Base-by-base conservation (phyloP, 2,329 filamentous ascomycete genomes). In the Harringtonia lauricola region DNA sequence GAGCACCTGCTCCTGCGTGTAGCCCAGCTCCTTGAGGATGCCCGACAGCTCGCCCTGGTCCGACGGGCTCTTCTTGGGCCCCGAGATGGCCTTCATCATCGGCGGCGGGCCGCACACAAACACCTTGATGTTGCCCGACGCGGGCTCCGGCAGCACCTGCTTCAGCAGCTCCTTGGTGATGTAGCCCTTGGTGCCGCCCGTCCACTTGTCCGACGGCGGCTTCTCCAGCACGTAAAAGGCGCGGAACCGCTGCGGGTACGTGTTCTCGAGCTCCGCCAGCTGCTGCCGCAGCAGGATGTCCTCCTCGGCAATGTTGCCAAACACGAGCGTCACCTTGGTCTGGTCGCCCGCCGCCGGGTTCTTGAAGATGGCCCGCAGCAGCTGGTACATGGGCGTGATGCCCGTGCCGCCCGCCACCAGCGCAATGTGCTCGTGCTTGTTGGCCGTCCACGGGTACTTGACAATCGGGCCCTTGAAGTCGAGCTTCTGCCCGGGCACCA, bases 381-480 rank as follows among this genome's bases (percentile, higher is more conserved):
- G 80, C 72, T 98, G 92, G 74, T 86, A 96, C 90, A 96, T 95
- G 54, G 92, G 92, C 12, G 92, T 92, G 64, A 98, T 94, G 49
- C 92, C 92, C 8, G 92, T 95, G 52, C 92, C 92, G 56, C 92
- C 92, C n/a, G 90, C 87, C 50, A 98, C 76, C 52, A 90, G 72
- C 33, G 78, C 82, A 55, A 94, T 79, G 71, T 96, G 88, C 48
- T 86, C 70, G 70, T 95, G 89, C 77, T 95, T 95, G 76, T 96
- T 96, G 54, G 81, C 59, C 42, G 77, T 60, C 89, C 89, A 96
- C 28, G 78, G 66, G 66, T 95, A 96, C 68, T 98, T 98, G 57
- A 87, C 86, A 33, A 98, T 79, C 2, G 92, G 92, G 17, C 92
- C 92, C 75, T 98, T 96, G 71, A 98, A 80, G 49, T 90, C 82